Evolutionary conservation across 2,329 filamentous ascomycete genomes (phyloP), one percentile per base, ranked within the genome.

Genomic region (Drechslerella coelobrocha): DNA sequence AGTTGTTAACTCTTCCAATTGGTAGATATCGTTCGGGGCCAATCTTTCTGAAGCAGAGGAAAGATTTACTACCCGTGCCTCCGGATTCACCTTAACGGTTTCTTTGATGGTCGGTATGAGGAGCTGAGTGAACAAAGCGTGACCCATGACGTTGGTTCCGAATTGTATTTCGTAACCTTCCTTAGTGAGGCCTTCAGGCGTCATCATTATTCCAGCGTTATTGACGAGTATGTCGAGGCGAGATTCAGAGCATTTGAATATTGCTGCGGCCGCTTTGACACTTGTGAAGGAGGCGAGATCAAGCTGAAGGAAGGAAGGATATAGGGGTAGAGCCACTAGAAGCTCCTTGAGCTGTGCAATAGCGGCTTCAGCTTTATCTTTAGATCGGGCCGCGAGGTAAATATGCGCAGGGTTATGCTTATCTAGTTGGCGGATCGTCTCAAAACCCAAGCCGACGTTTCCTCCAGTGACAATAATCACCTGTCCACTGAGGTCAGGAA

Each of bases 161-260:
- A 77, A 63, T 66, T 78, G 74, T 12, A 78, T 48, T 19, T 78
- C 77, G 43, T 77, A 60, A 29, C 77, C 77, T n/a, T 77, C 75
- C 0, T 72, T 74, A 21, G 74, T 72, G 27, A 72, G 75, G 9
- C 72, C 74, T 45, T 74, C 72, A 29, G 76, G 74, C 12, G 68
- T 74, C 55, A 39, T 76, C 72, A 76, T 74, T 34, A 76, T 75
- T 1, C 73, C 74, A 10, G 79, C 78, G 57, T 79, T 79, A 23
- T 76, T 77, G 19, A 80, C 76, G 19, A 82, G 75, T 27, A 81
- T 73, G 63, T 82, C 80, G 2, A 82, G 75, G 1, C 74, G 73
- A 10, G 73, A 55, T 41, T 75, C 69, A 23, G 76, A 47, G 0
- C 73, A 41, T 5, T 60, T 31, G 54, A 79, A 76, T 2, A 55